Base-by-base conservation (phyloP, 352 stramenopile species). In the Thraustochytrium sp. region DNA sequence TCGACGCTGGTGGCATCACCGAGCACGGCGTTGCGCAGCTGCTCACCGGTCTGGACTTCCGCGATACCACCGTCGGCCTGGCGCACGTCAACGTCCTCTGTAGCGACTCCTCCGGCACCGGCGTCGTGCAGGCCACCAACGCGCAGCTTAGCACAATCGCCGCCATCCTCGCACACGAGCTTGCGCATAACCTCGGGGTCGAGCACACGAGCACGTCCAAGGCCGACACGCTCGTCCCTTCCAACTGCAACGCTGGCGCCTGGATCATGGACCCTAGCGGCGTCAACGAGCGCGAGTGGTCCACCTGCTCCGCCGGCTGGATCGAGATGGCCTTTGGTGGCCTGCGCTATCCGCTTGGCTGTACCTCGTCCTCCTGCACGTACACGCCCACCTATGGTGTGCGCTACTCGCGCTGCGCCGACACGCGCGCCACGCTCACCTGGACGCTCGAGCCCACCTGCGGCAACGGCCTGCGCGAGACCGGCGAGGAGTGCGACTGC, bases 401-500 rank as follows among this genome's bases (percentile, higher is more conserved):
- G 16, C 34, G 53, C 34, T 82, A 54, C 55, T 21, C 5, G 18
- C 21, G 4, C 3, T 84, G 75, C 29, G 55, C 61, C 13, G 75
- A 84, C 18, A 36, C 74, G 9, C 26, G 9, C 5, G 55, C 75
- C 8, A 54, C 56, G 13, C 8, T n/a, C 31, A 54, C 26, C 34
- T 84, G 59, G 54, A 84, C 55, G 16, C 56, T 84, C 29, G 54
- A 48, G 42, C 75, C 75, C 13, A 40, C 49, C 36, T 84, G 75
- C 44, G 75, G 75, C 42, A 84, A 84, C 61, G 75, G 75, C n/a
- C 18, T 84, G 3, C 40, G 59, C 34, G 75, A 84, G 44, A 44
- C 23, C 26, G 75, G 75, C n/a, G 75, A 84, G 59, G 75, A 83
- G 8, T 84, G 75, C 40, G 75, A 84, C 26, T 84, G 75, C 34